These are phyloP conservation scores for Symbiodinium pilosum DNA, from an alignment of 73 alveolate genomes.

Conservation along the genomic window DNA sequence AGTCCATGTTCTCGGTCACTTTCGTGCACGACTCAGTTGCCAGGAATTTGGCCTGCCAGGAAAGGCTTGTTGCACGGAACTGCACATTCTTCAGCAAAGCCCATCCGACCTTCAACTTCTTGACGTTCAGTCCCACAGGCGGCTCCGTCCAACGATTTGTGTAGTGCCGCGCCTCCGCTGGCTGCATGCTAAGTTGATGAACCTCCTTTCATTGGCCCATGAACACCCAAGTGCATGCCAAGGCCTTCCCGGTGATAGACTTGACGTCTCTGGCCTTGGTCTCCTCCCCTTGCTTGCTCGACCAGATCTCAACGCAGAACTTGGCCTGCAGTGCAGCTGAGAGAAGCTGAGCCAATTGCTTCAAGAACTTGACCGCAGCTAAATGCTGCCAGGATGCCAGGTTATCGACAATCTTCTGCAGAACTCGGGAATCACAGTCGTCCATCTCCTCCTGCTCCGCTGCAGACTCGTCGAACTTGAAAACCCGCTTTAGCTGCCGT, in stretches of 20 bases:
- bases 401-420: constrained; percentile 77
- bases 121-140: constrained; percentile 86
- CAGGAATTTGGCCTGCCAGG: constrained; percentile 54
- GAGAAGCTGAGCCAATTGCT: neutral
- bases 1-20: constrained; percentile 47
- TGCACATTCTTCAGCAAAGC: neutral
- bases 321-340: neutral
- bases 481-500: constrained; percentile 87
- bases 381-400: constrained; percentile 13
- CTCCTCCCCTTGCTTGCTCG: constrained; percentile 44
- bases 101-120: constrained; percentile 63
- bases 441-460: constrained; percentile 28
- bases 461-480: constrained; percentile 22
- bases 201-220: neutral
- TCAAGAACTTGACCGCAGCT: neutral
- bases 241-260: constrained; percentile 65
- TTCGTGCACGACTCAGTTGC: constrained; percentile 70
- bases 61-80: neutral
- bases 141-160: constrained; percentile 92
- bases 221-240: neutral
- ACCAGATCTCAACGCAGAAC: constrained; percentile 87
- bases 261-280: constrained; percentile 33
- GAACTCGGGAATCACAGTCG: constrained; percentile 50
- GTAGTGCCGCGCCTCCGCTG: constrained; percentile 77
- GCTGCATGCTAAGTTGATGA: neutral